Evolutionary conservation across 139 green algal species (phyloP).

Genomic region (Haematococcus lacustris): DNA sequence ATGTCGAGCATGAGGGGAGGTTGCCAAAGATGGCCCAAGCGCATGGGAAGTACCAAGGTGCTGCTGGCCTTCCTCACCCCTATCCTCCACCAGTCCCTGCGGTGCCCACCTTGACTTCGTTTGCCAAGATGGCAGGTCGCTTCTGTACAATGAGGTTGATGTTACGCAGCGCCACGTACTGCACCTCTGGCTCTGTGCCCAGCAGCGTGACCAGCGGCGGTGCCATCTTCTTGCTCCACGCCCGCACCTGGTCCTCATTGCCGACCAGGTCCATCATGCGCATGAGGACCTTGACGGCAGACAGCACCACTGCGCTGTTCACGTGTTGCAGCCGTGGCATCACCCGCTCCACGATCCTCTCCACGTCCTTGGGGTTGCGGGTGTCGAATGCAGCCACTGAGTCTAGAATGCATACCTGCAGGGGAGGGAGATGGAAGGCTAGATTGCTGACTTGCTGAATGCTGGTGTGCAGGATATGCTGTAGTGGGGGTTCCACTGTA

Average conservation of each 20-base stretch:
- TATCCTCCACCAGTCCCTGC: too few species aligned
- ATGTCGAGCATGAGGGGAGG: too few species aligned
- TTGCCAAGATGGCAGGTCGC: conserved; percentile 63
- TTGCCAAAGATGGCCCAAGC: too few species aligned
- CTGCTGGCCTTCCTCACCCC: too few species aligned
- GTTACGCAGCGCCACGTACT: conserved; percentile 98
- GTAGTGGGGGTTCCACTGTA: not conserved
- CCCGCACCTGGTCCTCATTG: conserved; percentile 49
- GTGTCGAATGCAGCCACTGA: conserved; percentile 68
- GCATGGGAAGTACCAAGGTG: too few species aligned
- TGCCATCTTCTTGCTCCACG: conserved; percentile 87
- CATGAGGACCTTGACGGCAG: conserved; percentile 62
- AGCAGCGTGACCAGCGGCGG: conserved; percentile 96
- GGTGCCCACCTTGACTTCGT: conserved; percentile 88
- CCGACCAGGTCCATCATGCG: conserved; percentile 65
- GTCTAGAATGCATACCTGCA: conserved; percentile 98
- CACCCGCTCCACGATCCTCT: conserved; percentile 91
- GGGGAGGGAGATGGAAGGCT: too few species aligned
- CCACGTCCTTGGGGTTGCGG: conserved; percentile 25
- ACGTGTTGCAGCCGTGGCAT: conserved; percentile 96
- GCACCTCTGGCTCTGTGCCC: conserved; percentile 85
- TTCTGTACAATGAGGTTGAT: conserved; percentile 94
- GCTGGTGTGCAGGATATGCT: not conserved
- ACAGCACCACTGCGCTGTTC: conserved; percentile 95
- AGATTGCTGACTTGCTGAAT: conserved; percentile 1